Evolutionary conservation across 306 rosid species (phyloP).

Genomic region (Argentina anserina): DNA sequence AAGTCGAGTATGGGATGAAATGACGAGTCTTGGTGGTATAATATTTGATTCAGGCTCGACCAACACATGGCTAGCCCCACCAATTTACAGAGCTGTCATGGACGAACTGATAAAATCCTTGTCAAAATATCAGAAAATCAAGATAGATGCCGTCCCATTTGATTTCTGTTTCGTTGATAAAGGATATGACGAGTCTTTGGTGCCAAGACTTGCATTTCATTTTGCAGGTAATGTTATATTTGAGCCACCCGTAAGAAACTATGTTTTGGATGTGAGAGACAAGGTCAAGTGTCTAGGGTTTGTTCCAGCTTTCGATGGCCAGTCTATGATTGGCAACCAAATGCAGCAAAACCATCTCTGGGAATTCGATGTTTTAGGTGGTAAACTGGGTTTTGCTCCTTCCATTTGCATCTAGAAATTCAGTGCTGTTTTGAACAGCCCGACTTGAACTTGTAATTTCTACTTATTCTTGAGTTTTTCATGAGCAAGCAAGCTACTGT

Average conservation of each 20-base stretch:
- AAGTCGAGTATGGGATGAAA: neutral
- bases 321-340: neutral
- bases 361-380: neutral
- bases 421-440: neutral
- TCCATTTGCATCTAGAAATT: neutral
- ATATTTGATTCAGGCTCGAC: neutral
- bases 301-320: neutral
- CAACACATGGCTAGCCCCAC: neutral
- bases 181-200: neutral
- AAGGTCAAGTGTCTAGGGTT: neutral
- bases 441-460: neutral
- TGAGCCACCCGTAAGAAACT: neutral
- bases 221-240: neutral
- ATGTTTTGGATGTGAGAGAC: neutral
- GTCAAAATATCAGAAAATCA: neutral
- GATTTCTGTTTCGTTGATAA: neutral
- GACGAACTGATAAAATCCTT: neutral
- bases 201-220: neutral
- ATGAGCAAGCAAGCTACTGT: neutral
- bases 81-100: neutral
- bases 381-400: neutral
- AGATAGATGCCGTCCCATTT: neutral
- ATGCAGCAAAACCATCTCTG: slow-evolving; percentile 1
- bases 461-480: neutral
- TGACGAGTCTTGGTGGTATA: neutral